Base-by-base conservation (phyloP, 1,284 basidiomycete genomes). In the Taiwanofungus camphoratus region DNA sequence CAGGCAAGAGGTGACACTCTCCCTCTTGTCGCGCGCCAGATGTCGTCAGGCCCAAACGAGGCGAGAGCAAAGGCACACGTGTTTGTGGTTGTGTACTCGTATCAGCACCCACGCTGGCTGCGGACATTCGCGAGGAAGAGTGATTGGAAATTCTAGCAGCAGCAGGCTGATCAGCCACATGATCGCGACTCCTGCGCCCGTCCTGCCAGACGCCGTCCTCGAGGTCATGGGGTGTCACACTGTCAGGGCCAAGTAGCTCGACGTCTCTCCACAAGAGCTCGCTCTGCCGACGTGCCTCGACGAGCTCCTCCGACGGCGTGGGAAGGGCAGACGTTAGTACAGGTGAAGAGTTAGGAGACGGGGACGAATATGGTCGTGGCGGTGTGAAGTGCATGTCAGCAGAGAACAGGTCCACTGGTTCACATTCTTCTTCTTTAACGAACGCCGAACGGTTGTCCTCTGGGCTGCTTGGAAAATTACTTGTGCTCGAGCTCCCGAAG, bases 241-340 rank as follows among this genome's bases (percentile, higher is more conserved):
- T 71, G 46, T 75, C 73, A 2, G 74, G 72, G 15, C 74, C 73
- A 13, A 74, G 62, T 1, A 74, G 49, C 42, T 75, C 73, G 4
- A 65, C 72, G 41, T 76, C 69, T 35, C 68, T 61, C 73, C 73
- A 75, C 27, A 61, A 50, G 23, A 64, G 39, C 31, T 61, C 59
- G 39, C 59, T 62, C 16, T 53, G 42, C 8, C 51, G 49, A 19
- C 53, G 53, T 2, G 34, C 29, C 5, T 44, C 46, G 21, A 44
- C 34, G 30, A 27, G 54, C 23, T 52, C 55, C 38, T 51, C 48
- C 11, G 44, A 46, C n/a, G 50, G 50, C 2, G 52, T 39, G 22
- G 49, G 46, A 21, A 50, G 52, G 4, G 46, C 39, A 6, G 50
- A 29, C 22, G 26, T 7, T 27, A 13, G 13, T 8, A 46, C 40